Base-by-base conservation (phyloP, 306 rosid genomes). In the Oxytropis ochrocephala region DNA sequence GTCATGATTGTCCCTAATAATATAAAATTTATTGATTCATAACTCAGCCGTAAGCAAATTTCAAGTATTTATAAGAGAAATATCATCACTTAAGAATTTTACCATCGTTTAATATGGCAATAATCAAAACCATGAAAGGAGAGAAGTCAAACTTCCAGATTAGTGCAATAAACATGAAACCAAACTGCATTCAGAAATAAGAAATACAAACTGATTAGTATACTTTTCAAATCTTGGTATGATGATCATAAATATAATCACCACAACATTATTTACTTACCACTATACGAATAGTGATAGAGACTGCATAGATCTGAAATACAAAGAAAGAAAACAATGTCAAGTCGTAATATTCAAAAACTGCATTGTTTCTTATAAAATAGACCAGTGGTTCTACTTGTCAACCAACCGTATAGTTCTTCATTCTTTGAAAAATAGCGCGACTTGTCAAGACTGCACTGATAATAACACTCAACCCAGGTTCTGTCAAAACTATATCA, bases 251-350 rank as follows among this genome's bases (percentile, higher is more conserved):
- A 19, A 29, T 64, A 17, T 27, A 74, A 4, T 19, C 39, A 36
- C 12, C 14, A n/a, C 36, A 68, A 16, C 21, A 30, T 42, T 17
- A 8, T 76, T 29, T 64, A 78, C 97, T 76, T 84, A 91, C 99
- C 88, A 95, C 99, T 64, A 95, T 95, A 91, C 99, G 99, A 38
- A 95, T 95, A 27, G 99, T 95, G 87, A 95, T 95, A 42, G 99
- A 95, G 50, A 95, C 99, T 27, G 97, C 99, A 77, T 95, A 95
- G 29, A 95, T 94, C 99, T 94, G 85, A 64, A 78, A 58, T 36
- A 44, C 51, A 35, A 70, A 21, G 17, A 33, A 73, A 30, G 17
- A 72, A 53, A 69, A 68, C 0, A 47, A 24, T 50, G 44, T 17
- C 24, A 55, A 39, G n/a, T 10, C 29, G 44, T 64, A 35, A 33